phyloP scores from a whole-genome alignment of 305 asterid genomes.

The Rubia peregrina region DNA sequence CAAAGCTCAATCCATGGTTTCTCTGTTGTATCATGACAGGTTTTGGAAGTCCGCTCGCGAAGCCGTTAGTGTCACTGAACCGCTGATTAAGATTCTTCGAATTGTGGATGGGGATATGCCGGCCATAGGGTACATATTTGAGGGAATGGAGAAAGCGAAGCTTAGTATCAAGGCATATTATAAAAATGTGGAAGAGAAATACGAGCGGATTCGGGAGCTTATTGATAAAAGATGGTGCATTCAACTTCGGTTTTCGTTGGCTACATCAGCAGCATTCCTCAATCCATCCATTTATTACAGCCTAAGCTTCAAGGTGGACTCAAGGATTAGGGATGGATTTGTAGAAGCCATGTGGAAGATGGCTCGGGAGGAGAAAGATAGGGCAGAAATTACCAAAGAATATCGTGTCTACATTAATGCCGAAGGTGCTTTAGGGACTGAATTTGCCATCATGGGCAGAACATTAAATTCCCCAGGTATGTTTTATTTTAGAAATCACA shows the following conservation, averaged over 20 bases:
- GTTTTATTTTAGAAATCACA: background rate
- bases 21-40: slow-evolving; percentile 24
- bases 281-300: slow-evolving; percentile 40
- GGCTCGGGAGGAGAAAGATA: slow-evolving; percentile 34
- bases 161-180: slow-evolving; percentile 34
- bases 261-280: slow-evolving; percentile 45
- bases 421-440: slow-evolving; percentile 43
- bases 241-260: slow-evolving; percentile 33
- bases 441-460: slow-evolving; percentile 43
- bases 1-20: slow-evolving; percentile 30
- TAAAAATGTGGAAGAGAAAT: slow-evolving; percentile 34
- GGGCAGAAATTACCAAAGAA: slow-evolving; percentile 35
- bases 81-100: slow-evolving; percentile 33
- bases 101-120: slow-evolving; percentile 45
- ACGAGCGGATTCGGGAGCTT: slow-evolving; percentile 36
- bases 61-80: slow-evolving; percentile 33
- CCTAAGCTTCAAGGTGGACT: slow-evolving; percentile 28
- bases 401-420: slow-evolving; percentile 37
- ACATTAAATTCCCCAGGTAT: slow-evolving; percentile 43
- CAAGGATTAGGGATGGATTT: slow-evolving; percentile 40
- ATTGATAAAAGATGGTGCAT: slow-evolving; percentile 43
- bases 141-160: slow-evolving; percentile 40
- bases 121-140: slow-evolving; percentile 42
- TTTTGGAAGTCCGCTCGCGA: slow-evolving; percentile 43
- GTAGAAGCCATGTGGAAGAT: slow-evolving; percentile 41